Conservation (phyloP, 2,329 filamentous ascomycete species). For the Aspergillus ustus region DNA sequence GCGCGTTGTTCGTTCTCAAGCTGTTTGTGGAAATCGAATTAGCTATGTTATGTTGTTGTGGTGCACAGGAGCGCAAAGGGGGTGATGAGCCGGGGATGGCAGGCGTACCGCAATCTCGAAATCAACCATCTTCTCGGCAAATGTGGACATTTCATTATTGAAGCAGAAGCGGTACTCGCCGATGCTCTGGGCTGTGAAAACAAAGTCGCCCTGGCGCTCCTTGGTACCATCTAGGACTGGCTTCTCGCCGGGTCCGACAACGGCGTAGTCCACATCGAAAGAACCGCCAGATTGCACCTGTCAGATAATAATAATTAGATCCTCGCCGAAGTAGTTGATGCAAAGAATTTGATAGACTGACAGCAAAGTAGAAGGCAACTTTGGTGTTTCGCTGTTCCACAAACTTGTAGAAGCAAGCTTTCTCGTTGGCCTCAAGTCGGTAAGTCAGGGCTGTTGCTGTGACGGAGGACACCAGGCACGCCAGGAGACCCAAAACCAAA, state of each 20-base stretch:
- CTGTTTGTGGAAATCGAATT: slow-evolving; percentile 50
- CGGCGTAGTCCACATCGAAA: slow-evolving; percentile 94
- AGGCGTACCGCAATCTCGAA: slow-evolving; percentile 87
- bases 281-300: slow-evolving; percentile 97
- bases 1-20: slow-evolving; percentile 88
- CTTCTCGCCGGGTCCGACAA: slow-evolving; percentile 80
- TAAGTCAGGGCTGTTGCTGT: slow-evolving; percentile 93
- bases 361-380: slow-evolving; percentile 98
- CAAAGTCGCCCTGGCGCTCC: slow-evolving; percentile 94
- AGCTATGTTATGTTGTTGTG: background rate
- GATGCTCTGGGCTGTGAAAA: slow-evolving; percentile 85
- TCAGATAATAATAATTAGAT: slow-evolving; percentile 1
- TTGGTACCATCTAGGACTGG: slow-evolving; percentile 84
- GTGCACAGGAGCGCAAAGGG: background rate
- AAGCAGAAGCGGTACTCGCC: slow-evolving; percentile 99
- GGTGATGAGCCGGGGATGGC: background rate
- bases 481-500: slow-evolving; percentile 70
- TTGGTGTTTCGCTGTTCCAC: slow-evolving; percentile 81
- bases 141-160: slow-evolving; percentile 97
- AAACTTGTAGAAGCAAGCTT: slow-evolving; percentile 89
- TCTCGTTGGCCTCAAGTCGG: slow-evolving; percentile 86
- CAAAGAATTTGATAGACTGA: slow-evolving; percentile 53
- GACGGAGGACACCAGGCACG: slow-evolving; percentile 70
- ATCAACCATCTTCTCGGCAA: slow-evolving; percentile 95
- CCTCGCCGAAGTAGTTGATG: background rate